Evolutionary conservation across 495 filamentous ascomycete species (phyloP).

Genomic region (Gamarada debralockiae): DNA sequence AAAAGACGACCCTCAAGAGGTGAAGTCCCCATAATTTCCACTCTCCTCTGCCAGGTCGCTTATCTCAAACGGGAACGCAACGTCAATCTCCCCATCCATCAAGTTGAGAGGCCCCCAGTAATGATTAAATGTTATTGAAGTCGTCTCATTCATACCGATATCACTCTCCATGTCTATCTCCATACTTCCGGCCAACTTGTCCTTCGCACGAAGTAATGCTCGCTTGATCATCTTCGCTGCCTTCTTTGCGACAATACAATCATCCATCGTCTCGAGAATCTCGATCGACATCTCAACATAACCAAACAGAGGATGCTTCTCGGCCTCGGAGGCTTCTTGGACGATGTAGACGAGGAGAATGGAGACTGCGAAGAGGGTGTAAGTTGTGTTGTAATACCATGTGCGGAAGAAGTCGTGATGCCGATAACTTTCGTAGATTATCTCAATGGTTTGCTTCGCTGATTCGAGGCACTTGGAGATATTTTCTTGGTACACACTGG

Average conservation of each 20-base stretch:
- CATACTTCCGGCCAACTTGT: too few relatives aligned
- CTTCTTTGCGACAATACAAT: not conserved
- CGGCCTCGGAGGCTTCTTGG: too few relatives aligned
- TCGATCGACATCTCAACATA: not conserved
- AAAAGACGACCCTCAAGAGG: too few relatives aligned
- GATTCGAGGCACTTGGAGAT: not conserved
- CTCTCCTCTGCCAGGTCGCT: too few relatives aligned
- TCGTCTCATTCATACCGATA: too few relatives aligned
- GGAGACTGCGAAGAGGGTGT: not conserved
- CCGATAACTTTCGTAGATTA: not conserved
- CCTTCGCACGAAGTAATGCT: not conserved
- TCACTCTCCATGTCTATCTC: too few relatives aligned
- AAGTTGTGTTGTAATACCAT: conserved; percentile 4
- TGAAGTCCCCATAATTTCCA: too few relatives aligned
- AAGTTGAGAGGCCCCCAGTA: too few relatives aligned
- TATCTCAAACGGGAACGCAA: too few relatives aligned
- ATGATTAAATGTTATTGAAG: too few relatives aligned
- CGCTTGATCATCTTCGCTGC: not conserved
- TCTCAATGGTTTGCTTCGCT: not conserved
- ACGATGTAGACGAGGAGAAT: not conserved
- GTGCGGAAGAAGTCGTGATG: not conserved
- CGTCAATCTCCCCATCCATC: too few relatives aligned
- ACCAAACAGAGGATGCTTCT: not conserved
- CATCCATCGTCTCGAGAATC: not conserved
- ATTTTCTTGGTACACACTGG: not conserved